Evolutionary conservation across 1,139 yeast genomes (phyloP).

Genomic region (Taphrina deformans): DNA sequence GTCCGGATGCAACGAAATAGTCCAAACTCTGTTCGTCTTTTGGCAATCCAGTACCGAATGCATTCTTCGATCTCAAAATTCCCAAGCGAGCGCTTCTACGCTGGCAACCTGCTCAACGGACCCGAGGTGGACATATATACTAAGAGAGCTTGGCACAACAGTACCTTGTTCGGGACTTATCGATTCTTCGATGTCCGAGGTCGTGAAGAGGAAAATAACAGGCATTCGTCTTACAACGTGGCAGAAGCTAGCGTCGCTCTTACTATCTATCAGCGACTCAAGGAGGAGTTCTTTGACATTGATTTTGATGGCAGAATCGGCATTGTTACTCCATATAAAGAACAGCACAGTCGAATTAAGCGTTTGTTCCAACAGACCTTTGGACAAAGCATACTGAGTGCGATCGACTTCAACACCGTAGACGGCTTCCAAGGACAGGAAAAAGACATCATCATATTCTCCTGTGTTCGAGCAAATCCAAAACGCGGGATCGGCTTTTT

Average conservation of each 20-base stretch:
- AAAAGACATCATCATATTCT: constrained; percentile 86
- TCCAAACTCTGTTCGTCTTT: constrained; percentile 64
- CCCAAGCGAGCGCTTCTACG: constrained; percentile 82
- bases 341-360: constrained; percentile 67
- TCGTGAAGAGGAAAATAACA: constrained; percentile 59
- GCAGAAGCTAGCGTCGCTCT: constrained; percentile 73
- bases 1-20: constrained; percentile 82
- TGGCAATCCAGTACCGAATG: constrained; percentile 98
- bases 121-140: constrained; percentile 62
- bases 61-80: constrained; percentile 86
- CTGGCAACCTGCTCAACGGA: constrained; percentile 73
- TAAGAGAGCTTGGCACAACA: constrained; percentile 71
- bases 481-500: constrained; percentile 75
- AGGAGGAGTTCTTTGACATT: constrained; percentile 52
- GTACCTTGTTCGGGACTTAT: constrained; percentile 63
- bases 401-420: constrained; percentile 86
- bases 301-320: constrained; percentile 76
- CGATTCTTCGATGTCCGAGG: constrained; percentile 71
- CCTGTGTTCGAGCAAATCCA: constrained; percentile 78
- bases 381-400: constrained; percentile 63
- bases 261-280: constrained; percentile 62
- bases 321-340: constrained; percentile 90
- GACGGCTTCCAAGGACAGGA: constrained; percentile 99
- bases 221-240: constrained; percentile 68
- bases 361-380: constrained; percentile 58